A percentile compares a stretch with the other conserved stretches of the same genome.
phyloP scores from a whole-genome alignment of 257 asterid species.

The Solanum sitiens region DNA sequence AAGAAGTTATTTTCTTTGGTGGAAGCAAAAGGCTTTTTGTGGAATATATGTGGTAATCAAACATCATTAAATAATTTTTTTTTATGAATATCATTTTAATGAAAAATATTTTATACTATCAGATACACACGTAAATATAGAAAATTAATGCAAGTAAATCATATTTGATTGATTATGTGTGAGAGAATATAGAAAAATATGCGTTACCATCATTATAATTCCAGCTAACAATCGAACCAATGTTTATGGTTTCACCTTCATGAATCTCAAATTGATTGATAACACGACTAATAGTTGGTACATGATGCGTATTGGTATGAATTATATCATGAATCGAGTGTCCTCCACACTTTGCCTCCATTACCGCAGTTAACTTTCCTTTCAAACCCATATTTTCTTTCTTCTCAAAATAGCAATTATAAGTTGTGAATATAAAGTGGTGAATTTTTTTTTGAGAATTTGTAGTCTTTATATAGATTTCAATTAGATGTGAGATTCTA shows the following conservation, averaged over 20 bases:
- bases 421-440: neutral
- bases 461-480: neutral
- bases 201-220: neutral
- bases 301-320: neutral
- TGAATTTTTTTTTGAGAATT: neutral
- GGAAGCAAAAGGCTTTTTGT: neutral
- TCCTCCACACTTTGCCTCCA: neutral
- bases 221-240: neutral
- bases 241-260: neutral
- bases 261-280: neutral
- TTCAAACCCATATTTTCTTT: neutral
- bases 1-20: neutral
- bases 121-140: neutral
- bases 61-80: neutral
- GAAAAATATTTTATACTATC: neutral
- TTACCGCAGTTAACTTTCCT: neutral
- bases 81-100: neutral
- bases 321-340: too few species aligned
- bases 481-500: neutral
- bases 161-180: neutral
- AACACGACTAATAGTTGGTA: fast-evolving
- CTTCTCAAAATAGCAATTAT: too few species aligned
- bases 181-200: neutral
- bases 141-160: neutral
- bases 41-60: neutral